Base-by-base conservation (phyloP, 192 early-diverging fungal species). In the Cladochytrium replicatum region DNA sequence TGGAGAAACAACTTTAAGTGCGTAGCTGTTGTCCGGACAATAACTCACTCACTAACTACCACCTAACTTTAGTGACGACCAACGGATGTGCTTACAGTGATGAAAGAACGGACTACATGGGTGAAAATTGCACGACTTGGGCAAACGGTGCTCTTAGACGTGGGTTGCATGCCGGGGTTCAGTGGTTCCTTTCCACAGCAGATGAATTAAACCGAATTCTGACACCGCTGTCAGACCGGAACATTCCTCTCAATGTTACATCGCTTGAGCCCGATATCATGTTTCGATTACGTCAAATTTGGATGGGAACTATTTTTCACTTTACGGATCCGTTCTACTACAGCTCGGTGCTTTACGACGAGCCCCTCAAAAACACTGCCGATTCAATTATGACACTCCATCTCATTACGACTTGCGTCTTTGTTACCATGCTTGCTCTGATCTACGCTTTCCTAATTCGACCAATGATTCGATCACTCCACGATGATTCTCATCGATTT, bases 1-100 rank as follows among this genome's bases (percentile, higher is more conserved):
- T n/a, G n/a, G n/a, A n/a, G n/a, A n/a, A n/a, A n/a, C n/a, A n/a
- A n/a, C n/a, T n/a, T n/a, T n/a, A n/a, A n/a, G n/a, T n/a, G n/a
- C n/a, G n/a, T n/a, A n/a, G n/a, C n/a, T n/a, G n/a, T n/a, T n/a
- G n/a, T n/a, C n/a, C n/a, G n/a, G n/a, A n/a, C n/a, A n/a, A n/a
- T n/a, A n/a, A n/a, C n/a, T n/a, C n/a, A n/a, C n/a, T n/a, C 0
- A 46, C 24, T 43, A 53, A 50, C 24, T 31, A 2, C 32, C n/a
- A 46, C 9, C 21, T 43, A 4, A 25, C 13, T 31, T 40, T 69
- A 17, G 48, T 64, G 27, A n/a, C 59, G 4, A 13, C 39, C 3
- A 46, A 57, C 26, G 67, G 48, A 6, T 69, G 67, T 43, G 52
- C n/a, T n/a, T n/a, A n/a, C n/a, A n/a, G n/a, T n/a, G n/a, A n/a